Evolutionary conservation across 1,284 basidiomycete species (phyloP), one percentile per base, ranked within the genome.

Genomic region (Ustilago bromivora): DNA sequence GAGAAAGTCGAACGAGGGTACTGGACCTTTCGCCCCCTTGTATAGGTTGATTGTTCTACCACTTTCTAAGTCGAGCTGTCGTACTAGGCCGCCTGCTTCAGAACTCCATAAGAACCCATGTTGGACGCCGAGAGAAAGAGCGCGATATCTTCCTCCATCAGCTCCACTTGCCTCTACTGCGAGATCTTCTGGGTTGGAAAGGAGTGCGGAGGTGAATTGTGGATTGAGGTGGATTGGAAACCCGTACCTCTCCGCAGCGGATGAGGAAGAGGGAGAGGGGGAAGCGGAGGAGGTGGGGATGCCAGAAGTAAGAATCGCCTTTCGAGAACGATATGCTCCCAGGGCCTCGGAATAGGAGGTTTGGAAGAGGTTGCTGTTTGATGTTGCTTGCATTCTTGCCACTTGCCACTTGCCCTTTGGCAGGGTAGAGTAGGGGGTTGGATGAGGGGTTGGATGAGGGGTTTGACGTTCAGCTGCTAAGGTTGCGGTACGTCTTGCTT

Each of bases 321-420:
- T 79, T 3, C 51, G 55, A 0, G 77, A 57, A 6, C 77, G 72
- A 31, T 71, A 66, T 0, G 58, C 57, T 0, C 78, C 78, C 9
- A 73, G 46, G 2, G 76, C 76, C 47, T 78, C 65, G 15, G 78
- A 78, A 17, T 68, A 64, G 15, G 76, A 71, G 9, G 72, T 73
- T 57, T 80, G 78, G 64, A 80, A 80, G 11, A 80, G 67, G 12
- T 69, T 62, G 1, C 66, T 43, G 38, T 74, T 69, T 15, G 59
- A 49, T 0, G 61, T 67, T n/a, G 76, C 58, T 49, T 80, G 78
- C 78, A 80, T 80, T 8, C 35, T 32, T 15, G 35, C 32, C 35
- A 32, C 4, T 28, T 32, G 10, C 31, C 35, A 4, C 51, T 10
- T 23, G 23, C 23, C 23, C 2, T 47, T 7, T 32, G 34, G 13